A percentile compares a stretch with the other conserved stretches of the same genome.
phyloP scores from a whole-genome alignment of 768 basidiomycete species.

The Serendipita sp. region DNA sequence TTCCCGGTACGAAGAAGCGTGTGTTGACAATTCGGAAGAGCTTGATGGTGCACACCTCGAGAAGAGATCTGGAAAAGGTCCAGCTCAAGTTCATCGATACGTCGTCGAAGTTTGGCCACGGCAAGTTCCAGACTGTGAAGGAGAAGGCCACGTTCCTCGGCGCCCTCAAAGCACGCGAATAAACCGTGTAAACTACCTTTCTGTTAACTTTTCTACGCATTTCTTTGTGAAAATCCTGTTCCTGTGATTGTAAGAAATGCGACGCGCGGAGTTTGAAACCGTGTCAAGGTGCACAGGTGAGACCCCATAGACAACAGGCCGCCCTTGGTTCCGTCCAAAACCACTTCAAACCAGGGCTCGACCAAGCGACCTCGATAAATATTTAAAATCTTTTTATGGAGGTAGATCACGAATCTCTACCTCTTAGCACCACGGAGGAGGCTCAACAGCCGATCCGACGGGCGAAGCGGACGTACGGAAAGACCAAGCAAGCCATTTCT shows the following conservation, averaged over 20 bases:
- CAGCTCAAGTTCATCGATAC: conserved; percentile 98
- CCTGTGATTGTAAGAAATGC: not conserved
- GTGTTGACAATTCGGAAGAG: conserved; percentile 95
- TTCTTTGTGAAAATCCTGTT: conserved; percentile 4
- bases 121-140: conserved; percentile 90
- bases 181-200: conserved; percentile 18
- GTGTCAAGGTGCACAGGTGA: too few species aligned
- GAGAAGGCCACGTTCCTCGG: conserved; percentile 94
- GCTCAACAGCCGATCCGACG: not conserved
- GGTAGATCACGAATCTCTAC: not conserved
- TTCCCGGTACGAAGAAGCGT: conserved; percentile 96
- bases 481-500: not conserved
- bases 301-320: too few species aligned
- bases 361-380: not conserved
- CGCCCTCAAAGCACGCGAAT: conserved; percentile 73
- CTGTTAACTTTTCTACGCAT: conserved; percentile 19
- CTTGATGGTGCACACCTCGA: conserved; percentile 89
- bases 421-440: not conserved
- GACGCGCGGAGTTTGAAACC: not conserved
- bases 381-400: conserved; percentile 4
- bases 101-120: conserved; percentile 93
- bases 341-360: not conserved
- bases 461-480: not conserved
- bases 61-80: conserved; percentile 94
- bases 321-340: too few species aligned